Conservation (phyloP, 768 basidiomycete genomes). For the Amylocystis lapponica region DNA sequence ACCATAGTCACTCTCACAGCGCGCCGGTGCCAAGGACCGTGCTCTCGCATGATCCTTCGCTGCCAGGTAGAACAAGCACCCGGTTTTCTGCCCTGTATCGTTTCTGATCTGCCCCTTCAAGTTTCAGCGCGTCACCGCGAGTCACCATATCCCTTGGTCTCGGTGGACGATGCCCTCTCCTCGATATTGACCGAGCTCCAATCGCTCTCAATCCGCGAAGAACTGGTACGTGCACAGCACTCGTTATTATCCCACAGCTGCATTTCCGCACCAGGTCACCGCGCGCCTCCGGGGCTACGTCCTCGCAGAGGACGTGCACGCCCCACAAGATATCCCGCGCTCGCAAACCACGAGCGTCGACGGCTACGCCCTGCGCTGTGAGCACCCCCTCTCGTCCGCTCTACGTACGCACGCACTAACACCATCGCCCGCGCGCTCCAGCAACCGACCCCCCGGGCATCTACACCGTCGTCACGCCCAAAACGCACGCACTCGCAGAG, state of each 20-base stretch:
- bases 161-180: conserved; percentile 57
- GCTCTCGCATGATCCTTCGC: conserved; percentile 65
- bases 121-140: conserved; percentile 66
- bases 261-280: conserved; percentile 42
- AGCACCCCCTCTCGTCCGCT: conserved; percentile 11
- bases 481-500: conserved; percentile 28
- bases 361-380: conserved; percentile 79
- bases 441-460: conserved; percentile 59
- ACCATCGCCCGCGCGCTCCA: conserved; percentile 22
- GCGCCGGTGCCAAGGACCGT: conserved; percentile 50
- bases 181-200: conserved; percentile 46
- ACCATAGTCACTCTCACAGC: conserved; percentile 31
- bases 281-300: conserved; percentile 57
- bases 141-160: conserved; percentile 72
- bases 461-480: conserved; percentile 62
- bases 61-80: conserved; percentile 40
- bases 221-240: conserved; percentile 35
- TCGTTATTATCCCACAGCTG: background rate
- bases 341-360: conserved; percentile 78
- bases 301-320: conserved; percentile 69
- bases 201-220: conserved; percentile 33
- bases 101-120: too few relatives aligned
- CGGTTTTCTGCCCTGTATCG: too few relatives aligned
- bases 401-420: background rate
- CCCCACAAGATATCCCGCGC: conserved; percentile 57